phyloP scores from a whole-genome alignment of 2,329 filamentous ascomycete species.

The Pestalotiopsis sp. region DNA sequence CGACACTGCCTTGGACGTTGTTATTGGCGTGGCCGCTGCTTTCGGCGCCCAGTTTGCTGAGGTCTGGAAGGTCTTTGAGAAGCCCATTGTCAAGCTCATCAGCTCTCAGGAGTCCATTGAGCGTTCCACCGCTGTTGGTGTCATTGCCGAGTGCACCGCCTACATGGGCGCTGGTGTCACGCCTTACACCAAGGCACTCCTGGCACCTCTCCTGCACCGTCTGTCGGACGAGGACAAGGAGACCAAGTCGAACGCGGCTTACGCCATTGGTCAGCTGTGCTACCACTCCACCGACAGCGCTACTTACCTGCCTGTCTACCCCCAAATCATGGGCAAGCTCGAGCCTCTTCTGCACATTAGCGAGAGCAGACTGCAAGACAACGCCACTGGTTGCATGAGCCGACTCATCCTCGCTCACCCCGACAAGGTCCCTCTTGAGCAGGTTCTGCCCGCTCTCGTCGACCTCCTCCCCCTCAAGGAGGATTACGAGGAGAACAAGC shows the following conservation, averaged over 20 bases:
- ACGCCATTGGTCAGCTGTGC: conserved; percentile 84
- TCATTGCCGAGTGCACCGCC: conserved; percentile 87
- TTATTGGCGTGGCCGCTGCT: conserved; percentile 81
- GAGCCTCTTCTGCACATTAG: conserved; percentile 80
- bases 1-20: conserved; percentile 89
- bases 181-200: conserved; percentile 74
- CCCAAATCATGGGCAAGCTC: conserved; percentile 79
- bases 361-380: conserved; percentile 85
- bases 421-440: conserved; percentile 76
- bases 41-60: conserved; percentile 81
- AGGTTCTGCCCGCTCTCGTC: conserved; percentile 81
- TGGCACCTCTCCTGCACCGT: conserved; percentile 83
- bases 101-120: conserved; percentile 85
- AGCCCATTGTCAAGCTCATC: conserved; percentile 85
- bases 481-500: conserved; percentile 95
- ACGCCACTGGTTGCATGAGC: conserved; percentile 87
- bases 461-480: conserved; percentile 84
- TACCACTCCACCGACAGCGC: conserved; percentile 76
- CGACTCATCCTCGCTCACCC: conserved; percentile 91
- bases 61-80: conserved; percentile 95
- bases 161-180: conserved; percentile 83
- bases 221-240: conserved; percentile 88
- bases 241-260: conserved; percentile 93
- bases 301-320: conserved; percentile 75
- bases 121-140: conserved; percentile 86